Base-by-base conservation (phyloP, 176 grass and related monocot species). In the Saccharum spontaneum region DNA sequence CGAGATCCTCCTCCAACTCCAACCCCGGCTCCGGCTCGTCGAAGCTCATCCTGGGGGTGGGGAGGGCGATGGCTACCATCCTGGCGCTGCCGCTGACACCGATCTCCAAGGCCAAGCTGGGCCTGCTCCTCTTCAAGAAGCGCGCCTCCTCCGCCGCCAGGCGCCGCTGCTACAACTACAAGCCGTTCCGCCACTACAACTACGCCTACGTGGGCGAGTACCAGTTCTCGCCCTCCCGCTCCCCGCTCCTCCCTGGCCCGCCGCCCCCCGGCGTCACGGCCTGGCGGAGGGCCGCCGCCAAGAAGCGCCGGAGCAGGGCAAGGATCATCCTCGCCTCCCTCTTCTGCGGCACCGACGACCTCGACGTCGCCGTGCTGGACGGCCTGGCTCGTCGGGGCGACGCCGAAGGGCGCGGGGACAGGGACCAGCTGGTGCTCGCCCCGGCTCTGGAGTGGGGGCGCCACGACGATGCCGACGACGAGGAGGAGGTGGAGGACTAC, bases 221-320 rank as follows among this genome's bases (percentile, higher is more conserved):
- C 83, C 86, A 99, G 87, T 99, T 96, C 89, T 95, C 96, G 1
- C 96, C 96, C 10, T 94, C 87, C 36, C 69, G 55, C 34, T 89
- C 95, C 13, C 91, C 93, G 23, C 85, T 98, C 38, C 83, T 94
- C 62, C 74, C 30, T 15, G 54, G 45, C 84, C 89, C 71, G 40
- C 84, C 79, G 46, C 83, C 79, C 2, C 79, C 88, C 2, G 79
- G 88, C 20, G 37, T 83, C 73, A 75, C 85, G 6, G 63, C 85
- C 6, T 87, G 85, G 85, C 80, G 85, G 24, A 73, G 31, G 28
- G 55, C 78, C 61, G 75, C 73, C 57, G 44, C 75, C 67, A 89
- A 54, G 86, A 84, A 37, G 85, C 62, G 59, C 2, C 7, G 89
- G 17, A 7, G 75, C 85, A 79, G 52, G 85, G 81, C 76, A 1